Evolutionary conservation across 2,329 filamentous ascomycete genomes (phyloP).

Genomic region (Colletotrichum tofieldiae): DNA sequence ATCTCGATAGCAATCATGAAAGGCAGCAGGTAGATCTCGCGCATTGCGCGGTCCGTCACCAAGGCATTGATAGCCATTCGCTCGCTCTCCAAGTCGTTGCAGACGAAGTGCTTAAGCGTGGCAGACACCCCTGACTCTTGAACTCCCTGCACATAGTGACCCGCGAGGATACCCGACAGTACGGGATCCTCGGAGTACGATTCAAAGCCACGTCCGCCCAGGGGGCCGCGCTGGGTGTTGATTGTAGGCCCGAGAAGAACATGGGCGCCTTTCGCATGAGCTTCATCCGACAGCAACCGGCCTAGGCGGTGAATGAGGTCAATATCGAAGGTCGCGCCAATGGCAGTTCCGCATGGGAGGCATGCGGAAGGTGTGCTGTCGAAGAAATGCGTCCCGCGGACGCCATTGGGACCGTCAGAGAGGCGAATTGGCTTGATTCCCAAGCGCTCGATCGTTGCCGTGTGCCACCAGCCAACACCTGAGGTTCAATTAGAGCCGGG

Average conservation of each 20-base stretch:
- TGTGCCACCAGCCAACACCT: slow-evolving; percentile 46
- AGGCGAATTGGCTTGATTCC: slow-evolving; percentile 39
- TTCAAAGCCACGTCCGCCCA: slow-evolving; percentile 73
- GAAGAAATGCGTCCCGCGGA: slow-evolving; percentile 78
- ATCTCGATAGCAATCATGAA: slow-evolving; percentile 71
- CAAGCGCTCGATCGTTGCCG: slow-evolving; percentile 39
- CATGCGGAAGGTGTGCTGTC: slow-evolving; percentile 73
- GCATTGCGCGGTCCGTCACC: slow-evolving; percentile 68
- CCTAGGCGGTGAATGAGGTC: slow-evolving; percentile 67
- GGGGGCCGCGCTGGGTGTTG: slow-evolving; percentile 72
- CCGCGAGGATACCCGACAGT: slow-evolving; percentile 68
- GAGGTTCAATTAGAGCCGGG: neutral
- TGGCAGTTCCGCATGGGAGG: slow-evolving; percentile 71
- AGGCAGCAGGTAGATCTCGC: slow-evolving; percentile 72
- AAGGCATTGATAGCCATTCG: slow-evolving; percentile 70
- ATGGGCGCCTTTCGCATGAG: slow-evolving; percentile 70
- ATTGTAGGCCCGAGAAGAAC: slow-evolving; percentile 74
- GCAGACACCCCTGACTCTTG: slow-evolving; percentile 70
- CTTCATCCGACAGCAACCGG: slow-evolving; percentile 66
- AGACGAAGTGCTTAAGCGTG: slow-evolving; percentile 73
- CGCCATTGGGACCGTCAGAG: slow-evolving; percentile 50
- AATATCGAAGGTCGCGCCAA: slow-evolving; percentile 72
- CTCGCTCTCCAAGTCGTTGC: slow-evolving; percentile 74
- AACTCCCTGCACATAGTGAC: slow-evolving; percentile 68
- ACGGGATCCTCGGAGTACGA: slow-evolving; percentile 72